Evolutionary conservation across 306 rosid genomes (phyloP).

Genomic region (Ormosia emarginata): DNA sequence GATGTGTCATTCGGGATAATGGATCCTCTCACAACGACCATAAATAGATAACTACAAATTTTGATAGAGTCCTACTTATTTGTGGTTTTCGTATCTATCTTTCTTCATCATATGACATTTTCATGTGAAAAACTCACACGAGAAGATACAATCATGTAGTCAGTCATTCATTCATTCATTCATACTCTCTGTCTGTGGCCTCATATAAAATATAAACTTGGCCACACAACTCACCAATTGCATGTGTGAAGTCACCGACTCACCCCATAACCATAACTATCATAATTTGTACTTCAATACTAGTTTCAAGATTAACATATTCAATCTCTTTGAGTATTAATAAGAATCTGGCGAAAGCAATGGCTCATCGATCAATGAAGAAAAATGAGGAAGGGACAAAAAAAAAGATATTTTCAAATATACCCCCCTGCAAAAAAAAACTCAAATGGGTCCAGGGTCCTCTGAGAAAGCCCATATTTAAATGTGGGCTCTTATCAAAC

Average conservation of each 20-base stretch:
- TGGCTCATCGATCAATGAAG: background rate
- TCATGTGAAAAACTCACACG: too few relatives aligned
- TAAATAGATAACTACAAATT: too few relatives aligned
- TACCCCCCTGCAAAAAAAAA: background rate
- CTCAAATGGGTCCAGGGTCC: background rate
- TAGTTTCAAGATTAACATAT: too few relatives aligned
- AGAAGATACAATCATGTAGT: background rate
- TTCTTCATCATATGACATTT: too few relatives aligned
- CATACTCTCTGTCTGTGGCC: background rate
- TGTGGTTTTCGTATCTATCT: too few relatives aligned
- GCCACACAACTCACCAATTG: background rate
- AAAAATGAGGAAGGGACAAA: background rate
- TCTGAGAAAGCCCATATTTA: background rate
- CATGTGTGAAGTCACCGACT: background rate
- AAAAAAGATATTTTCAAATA: too few relatives aligned
- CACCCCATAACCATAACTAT: too few relatives aligned
- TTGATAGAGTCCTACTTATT: too few relatives aligned
- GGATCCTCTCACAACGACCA: too few relatives aligned
- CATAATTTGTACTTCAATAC: too few relatives aligned
- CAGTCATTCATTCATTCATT: background rate
- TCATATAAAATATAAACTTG: background rate
- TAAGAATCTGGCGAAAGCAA: background rate
- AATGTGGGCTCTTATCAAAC: too few relatives aligned
- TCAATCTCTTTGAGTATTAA: too few relatives aligned
- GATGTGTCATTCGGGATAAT: background rate